Evolutionary conservation across 495 filamentous ascomycete genomes (phyloP), one percentile per base, ranked within the genome.

Genomic region (Penicillium pancosmium): DNA sequence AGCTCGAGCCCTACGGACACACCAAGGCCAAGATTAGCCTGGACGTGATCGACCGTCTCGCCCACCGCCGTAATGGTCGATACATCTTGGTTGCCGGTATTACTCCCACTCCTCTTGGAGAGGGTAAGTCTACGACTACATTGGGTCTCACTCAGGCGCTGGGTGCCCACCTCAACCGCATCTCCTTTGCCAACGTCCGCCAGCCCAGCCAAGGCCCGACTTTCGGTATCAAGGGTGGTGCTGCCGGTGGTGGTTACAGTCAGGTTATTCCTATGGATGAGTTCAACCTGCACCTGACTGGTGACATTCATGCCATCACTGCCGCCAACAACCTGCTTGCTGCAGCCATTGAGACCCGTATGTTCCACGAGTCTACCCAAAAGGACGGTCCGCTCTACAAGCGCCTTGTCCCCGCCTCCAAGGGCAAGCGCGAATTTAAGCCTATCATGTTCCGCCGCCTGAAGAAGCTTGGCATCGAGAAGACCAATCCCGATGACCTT

Each of bases 181-280:
- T 98, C 64, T 87, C 86, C 12, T 98, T 98, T 67, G 93, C 94
- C 73, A 98, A 98, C 65, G 94, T 98, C 52, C 86, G 94, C 49
- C 94, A 98, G 76, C 94, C 94, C 31, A 95, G 91, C 67, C 94
- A 97, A 79, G 94, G 94, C 10, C 94, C 94, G 52, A 98, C 94
- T 0, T 98, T 98, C 68, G 94, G 94, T 67, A 97, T 98, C 81
- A 98, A 98, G 78, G 94, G 94, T 46, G 94, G 94, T 61, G 94
- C 94, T 52, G 94, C 94, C 56, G 94, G 94, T 67, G 94, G 94
- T 63, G 94, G 94, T 15, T 98, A 97, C 80, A 95, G 91, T 72
- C 94, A 98, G 74, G 94, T 98, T 67, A 98, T 98, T 63, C 94
- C 94, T 52, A 98, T 98, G 94, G 94, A 98, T 62, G 94, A 98